Conservation (phyloP, 2,329 filamentous ascomycete genomes). For the Aspergillus pseudoviridinutans region DNA sequence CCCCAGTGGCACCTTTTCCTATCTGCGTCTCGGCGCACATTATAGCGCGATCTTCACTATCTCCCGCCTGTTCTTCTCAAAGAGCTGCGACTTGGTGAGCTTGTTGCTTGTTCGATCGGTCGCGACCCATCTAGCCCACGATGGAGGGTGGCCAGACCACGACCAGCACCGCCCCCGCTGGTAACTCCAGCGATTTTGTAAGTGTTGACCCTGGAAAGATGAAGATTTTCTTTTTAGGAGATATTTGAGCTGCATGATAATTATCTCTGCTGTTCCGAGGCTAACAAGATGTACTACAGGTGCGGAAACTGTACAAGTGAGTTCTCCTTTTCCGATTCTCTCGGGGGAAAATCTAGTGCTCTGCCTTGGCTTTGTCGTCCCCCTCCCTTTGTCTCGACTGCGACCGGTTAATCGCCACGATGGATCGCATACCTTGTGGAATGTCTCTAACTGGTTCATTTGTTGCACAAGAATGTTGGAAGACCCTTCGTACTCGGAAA, state of each 20-base stretch:
- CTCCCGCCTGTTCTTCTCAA: constrained; percentile 9
- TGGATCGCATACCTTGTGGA: not conserved
- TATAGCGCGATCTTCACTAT: constrained; percentile 4
- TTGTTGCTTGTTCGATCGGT: constrained; percentile 34
- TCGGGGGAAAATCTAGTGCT: constrained; percentile 6
- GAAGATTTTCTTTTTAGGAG: constrained; percentile 10
- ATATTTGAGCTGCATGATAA: constrained; percentile 8
- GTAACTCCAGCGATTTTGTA: constrained; percentile 95
- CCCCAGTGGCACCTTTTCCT: not conserved
- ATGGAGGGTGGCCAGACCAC: constrained; percentile 46
- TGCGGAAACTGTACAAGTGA: constrained; percentile 98
- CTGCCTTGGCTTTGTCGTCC: constrained; percentile 2
- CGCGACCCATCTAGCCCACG: constrained; percentile 38
- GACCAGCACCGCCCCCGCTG: constrained; percentile 49
- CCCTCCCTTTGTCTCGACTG: constrained; percentile 9
- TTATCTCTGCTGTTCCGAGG: constrained; percentile 23
- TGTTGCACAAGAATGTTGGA: constrained; percentile 74
- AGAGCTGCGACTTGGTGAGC: constrained; percentile 21
- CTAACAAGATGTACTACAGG: constrained; percentile 51
- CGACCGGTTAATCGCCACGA: constrained; percentile 3
- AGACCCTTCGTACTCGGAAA: constrained; percentile 84
- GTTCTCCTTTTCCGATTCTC: constrained; percentile 27
- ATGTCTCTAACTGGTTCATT: constrained; percentile 5
- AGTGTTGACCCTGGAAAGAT: constrained; percentile 41
- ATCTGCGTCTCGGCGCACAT: not conserved